Evolutionary conservation across 2,329 filamentous ascomycete species (phyloP), one percentile per base, ranked within the genome.

Genomic region (Fusarium coicis): DNA sequence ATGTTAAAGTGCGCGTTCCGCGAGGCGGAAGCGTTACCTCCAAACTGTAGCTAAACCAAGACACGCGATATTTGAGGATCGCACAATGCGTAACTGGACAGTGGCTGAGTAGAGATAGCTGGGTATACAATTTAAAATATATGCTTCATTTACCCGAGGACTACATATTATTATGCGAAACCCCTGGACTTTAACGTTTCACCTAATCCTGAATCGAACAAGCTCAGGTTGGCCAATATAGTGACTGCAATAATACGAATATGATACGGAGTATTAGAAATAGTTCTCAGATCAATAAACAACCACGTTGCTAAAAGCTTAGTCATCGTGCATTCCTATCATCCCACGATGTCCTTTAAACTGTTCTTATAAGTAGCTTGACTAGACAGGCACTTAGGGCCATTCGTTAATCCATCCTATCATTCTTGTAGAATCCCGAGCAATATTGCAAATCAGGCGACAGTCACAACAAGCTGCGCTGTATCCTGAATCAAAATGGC

Each of bases 1-100:
- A 81, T 63, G 80, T 81, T 19, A 78, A 79, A 79, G 79, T 85
- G 79, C 61, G 72, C 28, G 28, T 68, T 74, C 70, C 70, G 56
- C 52, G 52, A 6, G 23, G 53, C 44, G 62, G 70, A 70, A 74
- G 36, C 19, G 32, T 70, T 26, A 34, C 57, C 42, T 57, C 70
- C 19, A 73, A 60, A 53, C 36, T 74, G 37, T 73, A 70, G 40
- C 67, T 40, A 39, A 47, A 66, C 50, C 26, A 62, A 54, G 44
- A 49, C 37, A 42, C 34, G 56, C 26, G 60, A 73, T 66, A 73
- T 73, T 67, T 36, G 46, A 70, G 70, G 70, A 52, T 37, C 23
- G 26, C 39, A n/a, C 39, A 66, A 57, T 66, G 66, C 60, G 70
- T 70, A 70, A 62, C 53, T 40, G 28, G 40, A 40, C 32, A 36